Conservation (phyloP, 2,329 filamentous ascomycete genomes). For the Talaromyces sp. region DNA sequence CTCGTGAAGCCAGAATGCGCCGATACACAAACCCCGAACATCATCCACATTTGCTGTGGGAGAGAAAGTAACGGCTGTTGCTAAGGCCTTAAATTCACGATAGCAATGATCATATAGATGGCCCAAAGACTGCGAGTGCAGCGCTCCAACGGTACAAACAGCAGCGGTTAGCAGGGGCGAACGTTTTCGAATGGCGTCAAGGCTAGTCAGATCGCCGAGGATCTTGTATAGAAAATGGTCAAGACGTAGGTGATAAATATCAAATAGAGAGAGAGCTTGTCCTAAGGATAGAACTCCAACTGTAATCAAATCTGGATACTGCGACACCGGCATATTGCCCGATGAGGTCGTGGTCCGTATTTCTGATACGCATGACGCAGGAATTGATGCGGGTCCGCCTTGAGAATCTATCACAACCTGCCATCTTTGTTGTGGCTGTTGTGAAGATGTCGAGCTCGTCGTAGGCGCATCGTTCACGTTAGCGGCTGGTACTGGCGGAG, state of each 20-base stretch:
- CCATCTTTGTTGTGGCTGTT: slow-evolving; percentile 30
- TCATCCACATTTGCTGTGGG: slow-evolving; percentile 44
- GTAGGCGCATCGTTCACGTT: neutral
- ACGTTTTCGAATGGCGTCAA: slow-evolving; percentile 38
- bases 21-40: slow-evolving; percentile 47
- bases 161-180: slow-evolving; percentile 45
- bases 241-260: slow-evolving; percentile 42
- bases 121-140: slow-evolving; percentile 36
- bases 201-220: slow-evolving; percentile 37
- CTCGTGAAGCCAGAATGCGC: slow-evolving; percentile 49
- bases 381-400: slow-evolving; percentile 28
- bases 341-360: slow-evolving; percentile 14
- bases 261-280: slow-evolving; percentile 42
- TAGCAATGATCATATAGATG: slow-evolving; percentile 35
- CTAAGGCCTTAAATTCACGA: slow-evolving; percentile 43
- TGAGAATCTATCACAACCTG: slow-evolving; percentile 39
- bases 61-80: slow-evolving; percentile 45
- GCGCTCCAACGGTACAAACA: slow-evolving; percentile 45
- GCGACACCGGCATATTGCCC: slow-evolving; percentile 12
- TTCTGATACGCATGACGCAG: slow-evolving; percentile 22
- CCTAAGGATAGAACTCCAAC: slow-evolving; percentile 42
- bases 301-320: slow-evolving; percentile 41
- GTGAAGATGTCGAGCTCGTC: slow-evolving; percentile 3
- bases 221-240: slow-evolving; percentile 48
- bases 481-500: neutral